Percentiles rank a stretch among this genome's conserved stretches.
These are phyloP conservation scores for Leptographium wingfieldii DNA, from an alignment of 2,329 filamentous ascomycete species.

Conservation along the genomic window DNA sequence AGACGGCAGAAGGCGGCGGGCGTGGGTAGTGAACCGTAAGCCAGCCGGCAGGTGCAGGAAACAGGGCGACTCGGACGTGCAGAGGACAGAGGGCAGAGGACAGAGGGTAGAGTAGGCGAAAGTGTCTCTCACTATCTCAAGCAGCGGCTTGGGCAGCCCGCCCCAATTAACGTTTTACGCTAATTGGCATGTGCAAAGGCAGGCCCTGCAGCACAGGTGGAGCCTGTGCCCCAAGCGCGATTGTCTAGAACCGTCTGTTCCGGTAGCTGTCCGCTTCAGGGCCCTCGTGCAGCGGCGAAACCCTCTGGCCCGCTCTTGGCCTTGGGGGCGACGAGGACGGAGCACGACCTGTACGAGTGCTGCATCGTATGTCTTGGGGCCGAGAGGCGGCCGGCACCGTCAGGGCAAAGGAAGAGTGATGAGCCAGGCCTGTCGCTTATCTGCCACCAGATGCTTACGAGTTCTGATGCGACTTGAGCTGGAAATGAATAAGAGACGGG, in stretches of 20 bases:
- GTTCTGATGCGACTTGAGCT: not conserved
- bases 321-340: not conserved
- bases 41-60: not conserved
- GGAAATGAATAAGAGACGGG: not conserved
- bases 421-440: too few relatives aligned
- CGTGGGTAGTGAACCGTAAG: too few relatives aligned
- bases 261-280: not conserved
- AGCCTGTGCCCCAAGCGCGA: not conserved
- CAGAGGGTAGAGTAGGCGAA: too few relatives aligned
- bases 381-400: too few relatives aligned
- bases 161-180: constrained; percentile 8
- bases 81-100: not conserved
- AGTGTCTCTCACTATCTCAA: too few relatives aligned
- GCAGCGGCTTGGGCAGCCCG: not conserved
- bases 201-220: constrained; percentile 1
- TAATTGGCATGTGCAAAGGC: constrained; percentile 2
- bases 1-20: too few relatives aligned
- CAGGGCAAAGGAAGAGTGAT: too few relatives aligned
- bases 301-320: too few relatives aligned
- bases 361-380: too few relatives aligned
- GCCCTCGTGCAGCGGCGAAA: not conserved
- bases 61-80: not conserved
- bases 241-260: not conserved
- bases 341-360: not conserved
- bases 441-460: too few relatives aligned